phyloP scores from a whole-genome alignment of 768 basidiomycete genomes.

The Termitomyces sp. region DNA sequence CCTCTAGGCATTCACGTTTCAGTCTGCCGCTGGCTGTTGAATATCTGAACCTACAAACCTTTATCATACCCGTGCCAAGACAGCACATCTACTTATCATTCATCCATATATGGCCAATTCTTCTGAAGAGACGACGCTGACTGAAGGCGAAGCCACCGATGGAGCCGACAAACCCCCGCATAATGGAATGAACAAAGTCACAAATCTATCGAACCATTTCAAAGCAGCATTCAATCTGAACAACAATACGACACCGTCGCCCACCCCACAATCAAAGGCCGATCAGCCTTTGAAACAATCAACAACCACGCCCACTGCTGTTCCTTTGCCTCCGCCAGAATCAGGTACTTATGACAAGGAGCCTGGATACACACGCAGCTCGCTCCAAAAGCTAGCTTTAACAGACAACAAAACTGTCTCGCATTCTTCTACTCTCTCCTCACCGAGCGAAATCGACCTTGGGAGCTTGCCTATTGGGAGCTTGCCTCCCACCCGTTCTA shows the following conservation, averaged over 20 bases:
- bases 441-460: constrained; percentile 55
- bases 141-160: constrained; percentile 56
- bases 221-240: constrained; percentile 20
- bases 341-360: constrained; percentile 44
- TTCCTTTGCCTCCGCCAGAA: constrained; percentile 53
- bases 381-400: constrained; percentile 39
- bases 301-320: constrained; percentile 11
- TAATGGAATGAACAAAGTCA: constrained; percentile 24
- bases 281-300: constrained; percentile 7
- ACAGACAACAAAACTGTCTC: constrained; percentile 23
- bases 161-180: constrained; percentile 56
- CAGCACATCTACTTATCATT: constrained; percentile 17
- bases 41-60: constrained; percentile 7
- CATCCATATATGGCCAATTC: constrained; percentile 37
- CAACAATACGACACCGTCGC: constrained; percentile 16
- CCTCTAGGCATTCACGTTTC: constrained; percentile 24
- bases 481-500: constrained; percentile 49
- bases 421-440: constrained; percentile 34
- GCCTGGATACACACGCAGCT: constrained; percentile 43
- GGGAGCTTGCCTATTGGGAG: constrained; percentile 54
- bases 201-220: constrained; percentile 22
- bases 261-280: constrained; percentile 8
- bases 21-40: constrained; percentile 19
- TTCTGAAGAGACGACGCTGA: constrained; percentile 46
- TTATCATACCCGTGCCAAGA: constrained; percentile 8